phyloP scores from a whole-genome alignment of 495 filamentous ascomycete species.

The Talaromyces ruber region DNA sequence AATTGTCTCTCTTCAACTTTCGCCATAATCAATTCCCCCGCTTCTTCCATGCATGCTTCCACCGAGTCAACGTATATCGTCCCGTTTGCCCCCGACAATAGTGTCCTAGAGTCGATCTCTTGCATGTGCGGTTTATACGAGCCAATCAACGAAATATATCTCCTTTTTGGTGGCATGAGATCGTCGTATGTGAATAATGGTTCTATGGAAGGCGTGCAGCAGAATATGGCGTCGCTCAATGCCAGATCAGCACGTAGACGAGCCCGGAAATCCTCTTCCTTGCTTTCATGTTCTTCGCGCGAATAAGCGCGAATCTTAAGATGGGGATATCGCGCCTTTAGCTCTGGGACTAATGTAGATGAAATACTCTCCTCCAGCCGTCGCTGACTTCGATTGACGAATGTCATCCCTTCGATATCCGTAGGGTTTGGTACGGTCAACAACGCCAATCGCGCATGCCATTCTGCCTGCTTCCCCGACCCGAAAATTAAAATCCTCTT shows the following conservation, averaged over 20 bases:
- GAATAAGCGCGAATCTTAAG: slow-evolving; percentile 17
- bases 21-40: slow-evolving; percentile 80
- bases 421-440: slow-evolving; percentile 44
- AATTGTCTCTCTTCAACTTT: slow-evolving; percentile 57
- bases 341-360: slow-evolving; percentile 13
- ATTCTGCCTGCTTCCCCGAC: slow-evolving; percentile 81
- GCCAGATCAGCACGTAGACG: slow-evolving; percentile 18
- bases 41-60: slow-evolving; percentile 71
- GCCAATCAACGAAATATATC: slow-evolving; percentile 75
- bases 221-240: slow-evolving; percentile 66
- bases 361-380: slow-evolving; percentile 26
- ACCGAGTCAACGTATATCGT: slow-evolving; percentile 76
- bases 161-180: slow-evolving; percentile 51
- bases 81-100: slow-evolving; percentile 62
- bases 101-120: slow-evolving; percentile 68
- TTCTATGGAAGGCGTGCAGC: slow-evolving; percentile 53
- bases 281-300: slow-evolving; percentile 12
- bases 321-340: slow-evolving; percentile 18
- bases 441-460: slow-evolving; percentile 80
- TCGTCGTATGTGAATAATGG: slow-evolving; percentile 54
- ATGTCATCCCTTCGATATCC: slow-evolving; percentile 61
- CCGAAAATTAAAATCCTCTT: slow-evolving; percentile 76
- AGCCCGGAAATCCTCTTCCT: slow-evolving; percentile 15
- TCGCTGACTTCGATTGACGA: slow-evolving; percentile 64
- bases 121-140: slow-evolving; percentile 79